Percentiles rank a stretch among this genome's conserved stretches.
Evolutionary conservation across 306 rosid species (phyloP).

Genomic region (Trifolium dubium): DNA sequence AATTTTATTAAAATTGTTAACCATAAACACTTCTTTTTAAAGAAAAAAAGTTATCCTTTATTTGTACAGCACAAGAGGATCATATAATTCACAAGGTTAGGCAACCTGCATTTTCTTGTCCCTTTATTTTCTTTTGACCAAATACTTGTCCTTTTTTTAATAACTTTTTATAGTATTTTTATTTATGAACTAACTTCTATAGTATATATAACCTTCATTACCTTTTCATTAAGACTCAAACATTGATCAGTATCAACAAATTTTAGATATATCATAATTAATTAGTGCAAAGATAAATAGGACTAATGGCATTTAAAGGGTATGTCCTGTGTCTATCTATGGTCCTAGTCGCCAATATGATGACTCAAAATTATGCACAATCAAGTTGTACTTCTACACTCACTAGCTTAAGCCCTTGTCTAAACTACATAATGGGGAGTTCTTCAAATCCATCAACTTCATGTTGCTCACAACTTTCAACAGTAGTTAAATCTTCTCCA

Average conservation of each 20-base stretch:
- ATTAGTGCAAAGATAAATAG: neutral
- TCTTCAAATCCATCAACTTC: constrained; percentile 64
- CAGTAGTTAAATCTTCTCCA: constrained; percentile 68
- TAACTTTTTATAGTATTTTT: neutral
- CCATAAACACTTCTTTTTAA: neutral
- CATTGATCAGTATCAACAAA: neutral
- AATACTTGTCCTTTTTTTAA: neutral
- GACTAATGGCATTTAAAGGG: constrained; percentile 45
- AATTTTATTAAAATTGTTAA: neutral
- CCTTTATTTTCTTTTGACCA: neutral
- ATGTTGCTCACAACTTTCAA: constrained; percentile 74
- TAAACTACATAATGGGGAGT: constrained; percentile 65
- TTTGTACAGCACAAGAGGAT: neutral
- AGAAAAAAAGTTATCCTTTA: neutral
- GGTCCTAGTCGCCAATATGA: constrained; percentile 43
- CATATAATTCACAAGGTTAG: constrained; percentile 46
- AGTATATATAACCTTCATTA: constrained; percentile 29
- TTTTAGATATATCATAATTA: neutral
- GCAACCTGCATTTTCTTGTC: constrained; percentile 57
- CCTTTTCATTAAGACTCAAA: constrained; percentile 5
- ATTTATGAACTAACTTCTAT: neutral
- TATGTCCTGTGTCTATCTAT: constrained; percentile 37
- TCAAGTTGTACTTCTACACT: constrained; percentile 58
- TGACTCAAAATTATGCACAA: constrained; percentile 57
- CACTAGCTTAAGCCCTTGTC: constrained; percentile 59